Conservation (phyloP, 768 basidiomycete genomes). For the Leccinum ochraceum region DNA sequence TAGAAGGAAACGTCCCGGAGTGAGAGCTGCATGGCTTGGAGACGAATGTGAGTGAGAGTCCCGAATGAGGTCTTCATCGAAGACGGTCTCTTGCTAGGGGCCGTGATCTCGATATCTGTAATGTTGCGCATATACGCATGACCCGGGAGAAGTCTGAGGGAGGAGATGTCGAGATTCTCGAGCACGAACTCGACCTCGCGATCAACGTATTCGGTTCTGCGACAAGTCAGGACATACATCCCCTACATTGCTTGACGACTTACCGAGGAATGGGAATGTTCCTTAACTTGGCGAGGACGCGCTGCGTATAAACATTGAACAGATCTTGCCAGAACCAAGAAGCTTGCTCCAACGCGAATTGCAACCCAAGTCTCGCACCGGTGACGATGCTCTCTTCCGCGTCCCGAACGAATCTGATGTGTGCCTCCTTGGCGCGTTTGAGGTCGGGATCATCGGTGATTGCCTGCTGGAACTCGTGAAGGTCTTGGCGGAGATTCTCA, state of each 20-base stretch:
- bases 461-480: conserved; percentile 45
- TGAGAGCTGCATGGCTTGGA: conserved; percentile 63
- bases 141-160: conserved; percentile 65
- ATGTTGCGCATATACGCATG: conserved; percentile 74
- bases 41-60: conserved; percentile 62
- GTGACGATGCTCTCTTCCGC: conserved; percentile 43
- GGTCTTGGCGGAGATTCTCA: conserved; percentile 45
- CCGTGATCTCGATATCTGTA: conserved; percentile 58
- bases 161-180: conserved; percentile 71
- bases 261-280: conserved; percentile 72
- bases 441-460: conserved; percentile 53
- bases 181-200: conserved; percentile 69
- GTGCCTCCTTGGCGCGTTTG: conserved; percentile 46
- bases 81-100: conserved; percentile 35
- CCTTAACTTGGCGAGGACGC: conserved; percentile 50
- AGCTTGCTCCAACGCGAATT: conserved; percentile 58
- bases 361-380: conserved; percentile 43
- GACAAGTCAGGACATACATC: background rate
- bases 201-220: conserved; percentile 72
- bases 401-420: conserved; percentile 48
- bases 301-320: conserved; percentile 77
- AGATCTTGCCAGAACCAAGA: conserved; percentile 83
- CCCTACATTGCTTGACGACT: conserved; percentile 8
- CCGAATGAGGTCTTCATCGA: conserved; percentile 52
- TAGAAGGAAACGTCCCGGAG: conserved; percentile 73